Base-by-base conservation (phyloP, 1,284 basidiomycete genomes). In the Trametes hirsuta region DNA sequence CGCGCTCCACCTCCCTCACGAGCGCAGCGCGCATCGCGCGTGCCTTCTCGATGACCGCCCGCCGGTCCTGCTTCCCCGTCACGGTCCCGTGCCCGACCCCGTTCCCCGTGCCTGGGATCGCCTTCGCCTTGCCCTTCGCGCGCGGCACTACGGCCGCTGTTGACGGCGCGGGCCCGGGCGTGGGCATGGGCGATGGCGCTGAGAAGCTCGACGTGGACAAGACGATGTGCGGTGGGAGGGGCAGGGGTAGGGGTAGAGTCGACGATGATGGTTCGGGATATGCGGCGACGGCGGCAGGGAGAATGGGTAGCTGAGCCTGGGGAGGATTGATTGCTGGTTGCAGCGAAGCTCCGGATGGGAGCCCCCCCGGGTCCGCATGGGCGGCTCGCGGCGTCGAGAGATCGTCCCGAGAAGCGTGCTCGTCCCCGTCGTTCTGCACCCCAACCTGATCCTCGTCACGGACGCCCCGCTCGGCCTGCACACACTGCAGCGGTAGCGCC, bases 1-100 rank as follows among this genome's bases (percentile, higher is more conserved):
- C 82, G 50, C 76, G 76, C 56, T 85, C 79, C 53, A 91, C 74
- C 72, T 87, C 85, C n/a, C 75, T 74, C 53, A 75, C 74, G 42
- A 92, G 67, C 64, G 83, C 76, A 55, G 73, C 73, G 59, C 82
- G 80, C 66, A 83, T 78, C 63, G 81, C 81, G 55, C 75, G 77
- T 21, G 87, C 88, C 18, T 79, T 77, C 45, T 71, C 76, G 42
- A 69, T 24, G 22, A 66, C 35, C 47, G 59, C 64, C 53, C 57
- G 49, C 57, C 54, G 45, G 25, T 55, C 59, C 50, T 46, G 55
- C 53, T 54, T 54, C 36, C 50, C 58, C 39, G 47, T 11, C 14
- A 5, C 25, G 34, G 53, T 21, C 39, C 54, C 35, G 24, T 4
- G 37, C 61, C 34, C 58, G 18, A 35, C 41, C 15, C 40, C 53